A percentile compares a stretch with the other conserved stretches of the same genome.
phyloP scores from a whole-genome alignment of 2,329 filamentous ascomycete species.

The Fonsecaea nubica region DNA sequence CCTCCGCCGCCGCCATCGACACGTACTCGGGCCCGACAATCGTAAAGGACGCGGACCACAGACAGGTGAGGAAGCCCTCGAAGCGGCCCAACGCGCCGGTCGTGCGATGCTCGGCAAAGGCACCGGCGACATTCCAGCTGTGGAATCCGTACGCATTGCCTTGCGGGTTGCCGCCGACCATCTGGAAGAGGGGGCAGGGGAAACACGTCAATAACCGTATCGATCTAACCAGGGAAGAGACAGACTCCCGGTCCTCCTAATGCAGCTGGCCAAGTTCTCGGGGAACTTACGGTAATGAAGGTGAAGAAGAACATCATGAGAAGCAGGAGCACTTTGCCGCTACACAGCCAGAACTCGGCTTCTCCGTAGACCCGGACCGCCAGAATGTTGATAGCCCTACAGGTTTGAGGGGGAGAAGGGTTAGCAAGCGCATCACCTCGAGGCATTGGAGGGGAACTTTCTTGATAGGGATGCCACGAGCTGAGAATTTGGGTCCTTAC shows the following conservation, averaged over 20 bases:
- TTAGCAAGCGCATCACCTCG: no score
- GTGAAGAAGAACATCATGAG: slow-evolving; percentile 65
- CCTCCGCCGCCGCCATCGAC: slow-evolving; percentile 63
- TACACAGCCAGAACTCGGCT: slow-evolving; percentile 71
- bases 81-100: background rate
- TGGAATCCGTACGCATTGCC: background rate
- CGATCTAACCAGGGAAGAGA: no score
- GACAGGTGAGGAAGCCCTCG: background rate
- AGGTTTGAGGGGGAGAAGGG: no score
- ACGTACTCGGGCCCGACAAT: background rate
- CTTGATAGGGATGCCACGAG: no score
- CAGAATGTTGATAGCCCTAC: slow-evolving; percentile 63
- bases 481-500: no score
- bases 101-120: background rate
- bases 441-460: no score
- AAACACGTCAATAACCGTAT: no score
- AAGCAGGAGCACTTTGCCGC: slow-evolving; percentile 61
- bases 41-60: background rate
- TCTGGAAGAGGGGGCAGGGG: no score
- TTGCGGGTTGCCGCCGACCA: background rate
- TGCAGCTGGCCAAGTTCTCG: no score
- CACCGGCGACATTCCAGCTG: background rate
- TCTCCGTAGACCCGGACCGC: slow-evolving; percentile 73
- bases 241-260: no score
- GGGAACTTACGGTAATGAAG: no score